A percentile compares a stretch with the other conserved stretches of the same genome.
Conservation (phyloP, 73 alveolate species). For the Paramecium pentaurelia region DNA sequence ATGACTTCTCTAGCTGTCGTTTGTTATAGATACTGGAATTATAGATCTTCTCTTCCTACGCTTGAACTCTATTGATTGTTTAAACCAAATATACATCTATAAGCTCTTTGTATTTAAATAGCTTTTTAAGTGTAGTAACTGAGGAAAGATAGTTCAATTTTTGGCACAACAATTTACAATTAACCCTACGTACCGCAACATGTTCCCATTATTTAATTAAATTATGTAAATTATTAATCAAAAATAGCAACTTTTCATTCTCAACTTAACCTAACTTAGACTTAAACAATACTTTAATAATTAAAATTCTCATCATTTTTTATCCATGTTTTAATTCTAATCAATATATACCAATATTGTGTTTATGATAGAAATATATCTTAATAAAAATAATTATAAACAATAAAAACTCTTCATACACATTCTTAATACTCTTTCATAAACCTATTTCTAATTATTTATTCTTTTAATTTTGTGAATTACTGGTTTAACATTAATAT, state of each 20-base stretch:
- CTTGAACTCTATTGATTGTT: background rate
- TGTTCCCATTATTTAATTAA: constrained; percentile 16
- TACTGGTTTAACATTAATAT: background rate
- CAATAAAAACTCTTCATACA: background rate
- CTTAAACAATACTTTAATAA: background rate
- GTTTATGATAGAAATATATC: background rate
- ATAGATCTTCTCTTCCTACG: background rate
- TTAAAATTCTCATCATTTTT: background rate
- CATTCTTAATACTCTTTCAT: background rate
- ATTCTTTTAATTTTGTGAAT: background rate
- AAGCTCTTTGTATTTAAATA: background rate
- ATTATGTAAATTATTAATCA: background rate
- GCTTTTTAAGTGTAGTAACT: background rate
- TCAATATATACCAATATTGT: background rate
- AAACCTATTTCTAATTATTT: no score
- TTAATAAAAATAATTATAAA: no score
- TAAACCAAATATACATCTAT: background rate
- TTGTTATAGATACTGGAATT: constrained; percentile 12
- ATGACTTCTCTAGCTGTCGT: constrained; percentile 41
- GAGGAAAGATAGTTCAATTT: background rate
- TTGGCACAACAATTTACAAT: background rate
- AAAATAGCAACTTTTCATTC: background rate
- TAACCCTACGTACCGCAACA: background rate
- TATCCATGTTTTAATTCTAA: background rate
- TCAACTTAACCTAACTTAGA: background rate